Conservation (phyloP, 2,329 filamentous ascomycete genomes). For the Graphium sp. region DNA sequence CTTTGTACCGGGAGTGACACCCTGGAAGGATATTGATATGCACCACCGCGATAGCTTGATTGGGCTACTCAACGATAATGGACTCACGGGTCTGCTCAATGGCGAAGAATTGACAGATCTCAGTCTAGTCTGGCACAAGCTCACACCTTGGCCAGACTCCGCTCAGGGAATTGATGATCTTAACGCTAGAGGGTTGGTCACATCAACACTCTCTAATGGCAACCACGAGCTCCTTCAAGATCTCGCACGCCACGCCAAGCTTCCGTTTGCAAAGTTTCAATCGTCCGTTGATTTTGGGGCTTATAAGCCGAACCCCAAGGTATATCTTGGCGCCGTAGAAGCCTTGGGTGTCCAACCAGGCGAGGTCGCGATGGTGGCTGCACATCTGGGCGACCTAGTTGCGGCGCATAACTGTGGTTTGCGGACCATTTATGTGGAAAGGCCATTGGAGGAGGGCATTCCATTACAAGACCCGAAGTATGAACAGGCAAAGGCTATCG, state of each 20-base stretch:
- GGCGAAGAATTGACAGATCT: slow-evolving; percentile 46
- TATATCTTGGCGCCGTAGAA: slow-evolving; percentile 52
- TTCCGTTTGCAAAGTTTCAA: slow-evolving; percentile 46
- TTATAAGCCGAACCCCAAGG: slow-evolving; percentile 55
- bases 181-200: slow-evolving; percentile 32
- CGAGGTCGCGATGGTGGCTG: slow-evolving; percentile 62
- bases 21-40: slow-evolving; percentile 55
- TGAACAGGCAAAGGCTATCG: slow-evolving; percentile 25
- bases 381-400: slow-evolving; percentile 53
- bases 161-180: slow-evolving; percentile 36
- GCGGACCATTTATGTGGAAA: slow-evolving; percentile 58
- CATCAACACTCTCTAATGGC: slow-evolving; percentile 59
- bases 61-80: slow-evolving; percentile 36
- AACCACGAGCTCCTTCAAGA: slow-evolving; percentile 52
- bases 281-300: slow-evolving; percentile 54
- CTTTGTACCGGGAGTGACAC: slow-evolving; percentile 26
- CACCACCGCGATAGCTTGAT: slow-evolving; percentile 50
- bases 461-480: slow-evolving; percentile 27
- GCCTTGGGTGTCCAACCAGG: slow-evolving; percentile 35
- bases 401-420: slow-evolving; percentile 49
- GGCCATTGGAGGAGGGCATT: slow-evolving; percentile 49
- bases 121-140: slow-evolving; percentile 53
- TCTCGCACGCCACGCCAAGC: slow-evolving; percentile 35
- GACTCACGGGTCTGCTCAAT: slow-evolving; percentile 40
- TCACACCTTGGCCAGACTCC: slow-evolving; percentile 54